Percentiles rank a stretch among this genome's conserved stretches.
phyloP scores from a whole-genome alignment of 2,329 filamentous ascomycete genomes.

The Pseudocercospora pini-densiflorae region DNA sequence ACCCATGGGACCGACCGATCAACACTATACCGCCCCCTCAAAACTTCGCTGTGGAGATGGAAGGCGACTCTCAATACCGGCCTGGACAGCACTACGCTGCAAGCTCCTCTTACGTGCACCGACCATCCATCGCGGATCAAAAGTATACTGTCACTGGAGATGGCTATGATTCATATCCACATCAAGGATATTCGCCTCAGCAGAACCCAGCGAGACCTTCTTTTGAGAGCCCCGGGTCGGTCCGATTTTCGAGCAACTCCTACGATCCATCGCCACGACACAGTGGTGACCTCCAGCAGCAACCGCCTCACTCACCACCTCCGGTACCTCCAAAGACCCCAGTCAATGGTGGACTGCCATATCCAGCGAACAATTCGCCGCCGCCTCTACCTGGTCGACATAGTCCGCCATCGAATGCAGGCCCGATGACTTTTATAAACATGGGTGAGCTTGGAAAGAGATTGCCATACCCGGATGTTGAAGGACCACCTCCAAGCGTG shows the following conservation, averaged over 20 bases:
- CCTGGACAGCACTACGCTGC: constrained; percentile 49
- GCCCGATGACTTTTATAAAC: constrained; percentile 39
- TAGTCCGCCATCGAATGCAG: neutral
- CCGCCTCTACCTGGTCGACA: constrained; percentile 12
- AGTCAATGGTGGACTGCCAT: constrained; percentile 28
- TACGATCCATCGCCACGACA: constrained; percentile 23
- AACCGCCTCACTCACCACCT: constrained; percentile 21
- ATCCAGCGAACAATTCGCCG: constrained; percentile 26
- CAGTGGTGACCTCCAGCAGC: constrained; percentile 27
- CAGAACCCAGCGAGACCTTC: constrained; percentile 19
- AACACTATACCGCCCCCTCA: constrained; percentile 43
- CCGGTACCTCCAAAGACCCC: constrained; percentile 39
- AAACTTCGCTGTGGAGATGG: constrained; percentile 44
- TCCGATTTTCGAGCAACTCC: constrained; percentile 16
- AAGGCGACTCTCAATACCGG: constrained; percentile 36
- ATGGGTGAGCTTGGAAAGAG: constrained; percentile 38
- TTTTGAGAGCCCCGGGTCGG: constrained; percentile 17
- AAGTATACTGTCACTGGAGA: constrained; percentile 55
- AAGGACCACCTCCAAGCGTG: constrained; percentile 80
- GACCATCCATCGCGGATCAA: constrained; percentile 62
- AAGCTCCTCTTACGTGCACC: constrained; percentile 56
- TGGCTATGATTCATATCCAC: constrained; percentile 24
- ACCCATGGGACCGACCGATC: constrained; percentile 36
- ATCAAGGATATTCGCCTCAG: constrained; percentile 22
- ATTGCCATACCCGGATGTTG: constrained; percentile 79